phyloP scores from a whole-genome alignment of 768 basidiomycete genomes.

The Dentipellis sp. region DNA sequence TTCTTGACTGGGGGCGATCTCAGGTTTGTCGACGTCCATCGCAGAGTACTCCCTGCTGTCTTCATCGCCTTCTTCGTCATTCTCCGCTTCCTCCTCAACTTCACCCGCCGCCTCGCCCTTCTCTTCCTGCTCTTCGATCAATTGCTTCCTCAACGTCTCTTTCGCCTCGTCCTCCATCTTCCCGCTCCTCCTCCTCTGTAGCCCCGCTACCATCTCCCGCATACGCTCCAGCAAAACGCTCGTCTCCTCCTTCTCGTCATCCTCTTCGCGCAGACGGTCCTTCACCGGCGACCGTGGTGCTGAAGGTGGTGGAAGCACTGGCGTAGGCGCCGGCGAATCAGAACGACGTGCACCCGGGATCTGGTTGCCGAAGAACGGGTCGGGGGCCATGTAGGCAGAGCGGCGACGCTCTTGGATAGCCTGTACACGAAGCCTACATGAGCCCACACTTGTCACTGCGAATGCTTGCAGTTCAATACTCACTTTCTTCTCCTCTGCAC shows the following conservation, averaged over 20 bases:
- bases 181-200: constrained; percentile 26
- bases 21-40: constrained; percentile 24
- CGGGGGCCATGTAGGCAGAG: constrained; percentile 42
- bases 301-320: not conserved
- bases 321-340: constrained; percentile 15
- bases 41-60: constrained; percentile 37
- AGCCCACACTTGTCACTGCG: no score
- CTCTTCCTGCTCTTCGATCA: constrained; percentile 9
- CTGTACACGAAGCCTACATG: constrained; percentile 16
- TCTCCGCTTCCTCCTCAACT: constrained; percentile 4
- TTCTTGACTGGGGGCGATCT: constrained; percentile 23
- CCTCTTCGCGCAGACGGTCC: constrained; percentile 12
- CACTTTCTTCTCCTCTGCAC: constrained; percentile 40
- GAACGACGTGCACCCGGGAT: constrained; percentile 40
- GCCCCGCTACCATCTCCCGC: constrained; percentile 27
- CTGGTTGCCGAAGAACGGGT: constrained; percentile 40
- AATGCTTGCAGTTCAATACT: not conserved
- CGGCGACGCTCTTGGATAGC: constrained; percentile 56
- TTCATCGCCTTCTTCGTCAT: constrained; percentile 16
- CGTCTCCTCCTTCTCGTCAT: constrained; percentile 23
- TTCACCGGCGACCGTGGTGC: constrained; percentile 5
- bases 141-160: constrained; percentile 12
- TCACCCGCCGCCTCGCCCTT: not conserved
- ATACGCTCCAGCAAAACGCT: constrained; percentile 26
- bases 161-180: constrained; percentile 11